These are phyloP conservation scores for Carallia pectinifolia DNA, from an alignment of 345 rosid species.

Conservation along the genomic window DNA sequence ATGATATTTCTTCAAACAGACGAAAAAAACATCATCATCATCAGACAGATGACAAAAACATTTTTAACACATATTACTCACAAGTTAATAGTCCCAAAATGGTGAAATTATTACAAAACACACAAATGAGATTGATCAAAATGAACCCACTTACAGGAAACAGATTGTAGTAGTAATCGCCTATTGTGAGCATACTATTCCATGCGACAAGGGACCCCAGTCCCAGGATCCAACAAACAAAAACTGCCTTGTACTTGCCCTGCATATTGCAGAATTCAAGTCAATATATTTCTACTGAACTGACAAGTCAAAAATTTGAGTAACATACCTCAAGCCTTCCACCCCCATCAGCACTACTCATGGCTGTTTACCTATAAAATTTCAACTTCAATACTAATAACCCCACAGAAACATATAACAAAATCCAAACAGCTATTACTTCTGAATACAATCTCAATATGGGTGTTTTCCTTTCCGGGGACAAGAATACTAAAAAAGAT, in stretches of 20 bases:
- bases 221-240: conserved; percentile 78
- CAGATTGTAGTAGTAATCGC: conserved; percentile 69
- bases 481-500: too few species aligned
- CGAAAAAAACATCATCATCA: neutral
- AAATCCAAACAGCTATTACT: neutral
- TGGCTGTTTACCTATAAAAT: conserved; percentile 1
- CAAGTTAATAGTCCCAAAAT: too few species aligned
- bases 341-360: neutral
- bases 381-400: neutral
- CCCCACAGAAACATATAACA: neutral
- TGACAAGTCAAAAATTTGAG: conserved; percentile 1
- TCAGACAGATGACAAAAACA: neutral
- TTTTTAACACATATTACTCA: too few species aligned
- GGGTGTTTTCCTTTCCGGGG: too few species aligned
- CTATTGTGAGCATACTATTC: conserved; percentile 82
- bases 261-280: conserved; percentile 18
- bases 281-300: neutral
- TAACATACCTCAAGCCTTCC: conserved; percentile 43
- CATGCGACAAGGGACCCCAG: conserved; percentile 74
- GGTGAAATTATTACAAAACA: too few species aligned
- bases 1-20: conserved; percentile 62
- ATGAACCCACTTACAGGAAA: conserved; percentile 45
- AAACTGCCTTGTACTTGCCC: conserved; percentile 64
- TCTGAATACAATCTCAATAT: too few species aligned
- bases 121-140: too few species aligned